A percentile compares a stretch with the other conserved stretches of the same genome.
Conservation (phyloP, 306 rosid species). For the Vigna radiata region DNA sequence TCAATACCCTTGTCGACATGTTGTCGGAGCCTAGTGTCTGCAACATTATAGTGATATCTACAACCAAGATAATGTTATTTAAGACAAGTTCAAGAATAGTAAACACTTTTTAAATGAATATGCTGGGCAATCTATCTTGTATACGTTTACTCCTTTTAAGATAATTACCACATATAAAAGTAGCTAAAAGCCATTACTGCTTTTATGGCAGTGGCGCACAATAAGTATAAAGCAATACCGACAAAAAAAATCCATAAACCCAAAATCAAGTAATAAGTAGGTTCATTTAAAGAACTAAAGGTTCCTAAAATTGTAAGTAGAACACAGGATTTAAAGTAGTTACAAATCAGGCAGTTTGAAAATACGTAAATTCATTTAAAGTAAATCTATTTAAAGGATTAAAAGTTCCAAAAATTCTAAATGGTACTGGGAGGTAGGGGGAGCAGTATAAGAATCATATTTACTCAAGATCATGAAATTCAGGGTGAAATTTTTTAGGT, state of each 20-base stretch:
- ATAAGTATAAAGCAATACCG: background rate
- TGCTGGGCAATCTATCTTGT: constrained; percentile 24
- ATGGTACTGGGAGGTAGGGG: too few relatives aligned
- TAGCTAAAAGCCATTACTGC: constrained; percentile 9
- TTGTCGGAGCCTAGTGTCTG: constrained; percentile 83
- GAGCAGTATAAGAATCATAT: background rate
- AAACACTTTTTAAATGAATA: constrained; percentile 29
- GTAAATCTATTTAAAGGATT: background rate
- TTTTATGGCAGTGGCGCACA: background rate
- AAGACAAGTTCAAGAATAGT: constrained; percentile 41
- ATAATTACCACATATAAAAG: background rate
- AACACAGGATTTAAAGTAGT: too few relatives aligned
- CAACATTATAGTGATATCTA: constrained; percentile 94
- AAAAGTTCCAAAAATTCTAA: background rate
- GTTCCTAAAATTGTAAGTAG: background rate
- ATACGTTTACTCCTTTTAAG: constrained; percentile 14
- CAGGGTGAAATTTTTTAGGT: background rate
- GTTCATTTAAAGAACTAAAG: constrained; percentile 24
- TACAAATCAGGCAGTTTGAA: background rate
- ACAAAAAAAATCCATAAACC: constrained; percentile 27
- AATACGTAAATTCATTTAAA: too few relatives aligned
- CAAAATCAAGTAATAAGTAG: constrained; percentile 23
- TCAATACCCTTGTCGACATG: constrained; percentile 95
- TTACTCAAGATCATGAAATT: background rate
- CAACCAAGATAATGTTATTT: constrained; percentile 41